Evolutionary conservation across 768 basidiomycete genomes (phyloP).

Genomic region (Panus rudis): DNA sequence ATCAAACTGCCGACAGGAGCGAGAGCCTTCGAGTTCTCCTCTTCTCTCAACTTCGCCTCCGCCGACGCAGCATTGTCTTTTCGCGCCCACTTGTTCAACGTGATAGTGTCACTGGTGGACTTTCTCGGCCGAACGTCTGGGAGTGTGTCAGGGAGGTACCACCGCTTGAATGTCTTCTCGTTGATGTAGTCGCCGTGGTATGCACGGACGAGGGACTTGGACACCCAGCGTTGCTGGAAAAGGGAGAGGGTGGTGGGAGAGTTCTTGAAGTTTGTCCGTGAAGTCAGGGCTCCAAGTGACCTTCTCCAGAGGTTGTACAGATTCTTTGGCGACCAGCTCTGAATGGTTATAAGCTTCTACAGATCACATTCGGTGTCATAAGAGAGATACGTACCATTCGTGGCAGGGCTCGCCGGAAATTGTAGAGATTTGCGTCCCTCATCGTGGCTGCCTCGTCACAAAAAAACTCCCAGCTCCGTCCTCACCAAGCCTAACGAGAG

Average conservation of each 20-base stretch:
- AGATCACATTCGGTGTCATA: neutral
- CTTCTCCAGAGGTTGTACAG: constrained; percentile 86
- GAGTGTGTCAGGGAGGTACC: constrained; percentile 84
- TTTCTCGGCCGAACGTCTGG: constrained; percentile 72
- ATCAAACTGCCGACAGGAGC: constrained; percentile 94
- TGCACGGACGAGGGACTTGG: constrained; percentile 80
- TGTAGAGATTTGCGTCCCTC: constrained; percentile 43
- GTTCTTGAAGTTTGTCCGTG: constrained; percentile 49
- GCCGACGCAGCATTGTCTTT: constrained; percentile 36
- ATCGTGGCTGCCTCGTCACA: too few species aligned
- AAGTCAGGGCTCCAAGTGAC: constrained; percentile 41
- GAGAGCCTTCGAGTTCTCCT: constrained; percentile 53
- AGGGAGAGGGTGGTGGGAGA: constrained; percentile 48
- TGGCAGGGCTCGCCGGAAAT: constrained; percentile 52
- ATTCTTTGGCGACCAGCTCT: constrained; percentile 90
- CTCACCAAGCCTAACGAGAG: too few species aligned
- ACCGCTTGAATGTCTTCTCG: constrained; percentile 89
- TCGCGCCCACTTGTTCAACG: constrained; percentile 52
- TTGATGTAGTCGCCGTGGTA: constrained; percentile 96
- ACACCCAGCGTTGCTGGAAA: constrained; percentile 87
- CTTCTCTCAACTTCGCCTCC: constrained; percentile 38
- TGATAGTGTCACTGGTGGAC: constrained; percentile 35
- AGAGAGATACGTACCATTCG: constrained; percentile 54
- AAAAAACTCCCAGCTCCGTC: too few species aligned
- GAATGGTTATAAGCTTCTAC: constrained; percentile 2